Conservation (phyloP, 2,329 filamentous ascomycete genomes). For the Neonectria sp. region DNA sequence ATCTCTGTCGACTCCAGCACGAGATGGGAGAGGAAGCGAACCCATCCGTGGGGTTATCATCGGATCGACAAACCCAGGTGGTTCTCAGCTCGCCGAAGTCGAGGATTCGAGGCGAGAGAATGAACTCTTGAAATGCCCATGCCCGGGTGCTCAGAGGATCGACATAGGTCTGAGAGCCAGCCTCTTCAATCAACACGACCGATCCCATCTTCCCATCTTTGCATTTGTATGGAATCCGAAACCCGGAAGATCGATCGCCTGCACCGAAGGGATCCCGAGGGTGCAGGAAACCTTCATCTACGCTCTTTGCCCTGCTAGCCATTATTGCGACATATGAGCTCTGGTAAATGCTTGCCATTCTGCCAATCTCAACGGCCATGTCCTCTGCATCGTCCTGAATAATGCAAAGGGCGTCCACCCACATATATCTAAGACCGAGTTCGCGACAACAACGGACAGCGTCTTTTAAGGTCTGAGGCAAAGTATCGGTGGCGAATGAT, state of each 20-base stretch:
- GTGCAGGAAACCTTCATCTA: conserved; percentile 10
- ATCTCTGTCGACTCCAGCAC: conserved; percentile 11
- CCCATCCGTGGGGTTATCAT: conserved; percentile 7
- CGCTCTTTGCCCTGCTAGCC: conserved; percentile 8
- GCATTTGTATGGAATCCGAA: neutral
- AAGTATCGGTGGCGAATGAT: neutral
- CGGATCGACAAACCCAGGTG: neutral
- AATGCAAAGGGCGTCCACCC: conserved; percentile 33
- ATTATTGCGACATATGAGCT: conserved; percentile 18
- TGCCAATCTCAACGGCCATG: conserved; percentile 24
- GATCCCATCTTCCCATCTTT: neutral
- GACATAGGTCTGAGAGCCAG: neutral
- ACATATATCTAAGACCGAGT: conserved; percentile 14
- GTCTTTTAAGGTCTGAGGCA: conserved; percentile 9
- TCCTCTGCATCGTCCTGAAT: conserved; percentile 26
- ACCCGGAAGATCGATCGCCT: neutral
- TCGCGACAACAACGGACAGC: conserved; percentile 10
- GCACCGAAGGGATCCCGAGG: neutral
- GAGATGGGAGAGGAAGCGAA: neutral
- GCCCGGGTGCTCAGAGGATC: conserved; percentile 7
- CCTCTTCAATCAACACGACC: neutral
- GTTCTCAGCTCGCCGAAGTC: conserved; percentile 10
- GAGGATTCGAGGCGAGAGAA: conserved; percentile 6
- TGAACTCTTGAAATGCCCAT: conserved; percentile 9
- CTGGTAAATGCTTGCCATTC: conserved; percentile 28